Evolutionary conservation across 1,139 yeast genomes (phyloP), one percentile per base, ranked within the genome.

Genomic region (Maudiozyma humilis): DNA sequence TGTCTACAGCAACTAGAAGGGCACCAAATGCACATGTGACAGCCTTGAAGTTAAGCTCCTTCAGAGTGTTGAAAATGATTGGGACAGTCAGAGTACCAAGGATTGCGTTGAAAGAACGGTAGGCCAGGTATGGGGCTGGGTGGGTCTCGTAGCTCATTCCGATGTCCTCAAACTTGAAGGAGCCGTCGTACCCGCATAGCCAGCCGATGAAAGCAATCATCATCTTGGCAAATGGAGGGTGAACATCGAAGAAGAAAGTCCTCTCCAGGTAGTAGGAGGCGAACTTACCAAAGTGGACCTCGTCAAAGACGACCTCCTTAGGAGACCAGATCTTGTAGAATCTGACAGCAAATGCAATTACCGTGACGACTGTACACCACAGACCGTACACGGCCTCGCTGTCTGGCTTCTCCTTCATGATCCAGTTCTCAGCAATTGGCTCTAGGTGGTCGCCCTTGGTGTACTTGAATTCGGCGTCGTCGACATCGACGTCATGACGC

Each of bases 221-320:
- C 65, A 93, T 71, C 65, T 93, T 93, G 42, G 96, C 98, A 66
- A 93, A 83, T 16, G 98, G 99, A 33, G 99, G 99, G 65, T 93
- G 99, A 47, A 93, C 77, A 65, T 93, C 99, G 63, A 93, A 91
- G 64, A 87, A 93, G 65, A 85, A 86, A 0, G 91, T 80, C 47
- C 93, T 70, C 61, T 85, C 82, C 49, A 86, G 66, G 63, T 86
- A 86, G 61, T 85, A 87, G 15, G 95, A 81, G 20, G 96, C 96
- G 66, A 89, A 88, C 61, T 88, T 88, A 37, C 98, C 98, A 60
- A 91, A 91, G 65, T 91, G 98, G 29, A 91, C 98, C 63, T 93
- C 99, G 68, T 93, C 99, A 58, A 93, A 93, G 20, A 93, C 98
- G 45, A 93, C 98, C 62, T 84, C 84, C 48, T 73, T 70, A 2